Percentiles rank a stretch among this genome's conserved stretches.
These are phyloP conservation scores for Crithidia mellificae DNA, from an alignment of 208 protist species.

Conservation along the genomic window DNA sequence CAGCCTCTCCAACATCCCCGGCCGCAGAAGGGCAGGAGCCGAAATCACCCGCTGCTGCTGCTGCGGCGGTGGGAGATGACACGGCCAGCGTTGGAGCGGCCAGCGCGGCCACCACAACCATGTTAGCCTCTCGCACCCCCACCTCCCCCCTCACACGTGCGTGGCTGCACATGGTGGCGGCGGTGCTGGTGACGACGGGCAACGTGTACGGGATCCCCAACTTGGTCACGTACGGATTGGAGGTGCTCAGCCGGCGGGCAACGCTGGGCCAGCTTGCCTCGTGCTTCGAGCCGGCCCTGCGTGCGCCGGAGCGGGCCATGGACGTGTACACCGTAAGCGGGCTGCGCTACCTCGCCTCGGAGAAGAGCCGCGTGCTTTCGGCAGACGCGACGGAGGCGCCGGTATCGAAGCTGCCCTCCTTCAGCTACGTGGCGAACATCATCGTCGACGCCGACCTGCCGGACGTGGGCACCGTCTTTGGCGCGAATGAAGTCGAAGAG, in stretches of 20 bases:
- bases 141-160: conserved; percentile 50
- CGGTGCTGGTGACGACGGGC: conserved; percentile 48
- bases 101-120: conserved; percentile 14
- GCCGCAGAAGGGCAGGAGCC: conserved; percentile 1
- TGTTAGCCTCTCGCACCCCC: conserved; percentile 18
- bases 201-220: conserved; percentile 44
- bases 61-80: conserved; percentile 3
- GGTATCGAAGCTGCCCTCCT: conserved; percentile 52
- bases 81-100: conserved; percentile 6
- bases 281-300: conserved; percentile 45
- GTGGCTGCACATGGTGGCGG: conserved; percentile 70
- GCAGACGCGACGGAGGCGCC: conserved; percentile 31
- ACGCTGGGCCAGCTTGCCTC: conserved; percentile 40
- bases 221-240: conserved; percentile 51
- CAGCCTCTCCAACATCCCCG: too few relatives aligned
- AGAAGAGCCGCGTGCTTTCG: conserved; percentile 33
- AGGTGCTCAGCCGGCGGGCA: conserved; percentile 46
- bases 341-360: conserved; percentile 30
- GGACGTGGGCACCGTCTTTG: conserved; percentile 42
- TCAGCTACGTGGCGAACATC: conserved; percentile 57
- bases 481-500: conserved; percentile 28
- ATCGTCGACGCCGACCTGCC: conserved; percentile 50
- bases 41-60: background rate
- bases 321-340: conserved; percentile 41
- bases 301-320: conserved; percentile 4